Base-by-base conservation (phyloP, 2,329 filamentous ascomycete genomes). In the Colletotrichum lindemuthianum region DNA sequence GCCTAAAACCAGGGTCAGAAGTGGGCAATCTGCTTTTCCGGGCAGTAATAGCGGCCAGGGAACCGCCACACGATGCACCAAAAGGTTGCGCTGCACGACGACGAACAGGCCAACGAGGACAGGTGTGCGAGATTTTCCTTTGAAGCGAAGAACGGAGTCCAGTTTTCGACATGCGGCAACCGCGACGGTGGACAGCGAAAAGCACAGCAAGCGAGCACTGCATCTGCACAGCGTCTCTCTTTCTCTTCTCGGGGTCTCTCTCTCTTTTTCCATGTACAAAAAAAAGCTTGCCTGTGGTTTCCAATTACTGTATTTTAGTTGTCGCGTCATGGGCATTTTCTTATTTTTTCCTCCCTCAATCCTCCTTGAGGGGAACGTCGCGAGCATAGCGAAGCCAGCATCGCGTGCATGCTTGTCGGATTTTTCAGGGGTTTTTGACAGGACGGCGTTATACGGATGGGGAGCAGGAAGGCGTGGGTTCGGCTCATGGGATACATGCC, bases 201-300 rank as follows among this genome's bases (percentile, higher is more conserved):
- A 50, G 48, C 63, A 65, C 51, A 57, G 63, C 63, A 47, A 65
- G 63, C 63, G 63, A 63, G 63, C 58, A 51, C 39, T 60, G 61
- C 45, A 47, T 4, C 47, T 60, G 39, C 51, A 49, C 32, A 39
- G 41, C 50, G 12, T 59, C 45, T 13, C 12, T 6, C 34, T n/a
- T 45, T 12, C 24, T 16, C 7, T 37, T 49, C 13, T 10, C 24
- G 24, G 37, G 16, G n/a, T 4, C n/a, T 36, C 32, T 32, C 10
- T 32, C 16, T 11, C 49, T 43, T 47, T n/a, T 11, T 39, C n/a
- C 2, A 3, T 36, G 8, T 33, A 13, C 49, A 10, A 12, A 16
- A 12, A 48, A 33, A 49, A 49, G 44, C 44, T 36, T 49, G 12
- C 2, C 45, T 45, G 37, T 13, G 37, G 9, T 40, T 13, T 6